Conservation (phyloP, 179 eudicot genomes). For the Gypsophila paniculata region DNA sequence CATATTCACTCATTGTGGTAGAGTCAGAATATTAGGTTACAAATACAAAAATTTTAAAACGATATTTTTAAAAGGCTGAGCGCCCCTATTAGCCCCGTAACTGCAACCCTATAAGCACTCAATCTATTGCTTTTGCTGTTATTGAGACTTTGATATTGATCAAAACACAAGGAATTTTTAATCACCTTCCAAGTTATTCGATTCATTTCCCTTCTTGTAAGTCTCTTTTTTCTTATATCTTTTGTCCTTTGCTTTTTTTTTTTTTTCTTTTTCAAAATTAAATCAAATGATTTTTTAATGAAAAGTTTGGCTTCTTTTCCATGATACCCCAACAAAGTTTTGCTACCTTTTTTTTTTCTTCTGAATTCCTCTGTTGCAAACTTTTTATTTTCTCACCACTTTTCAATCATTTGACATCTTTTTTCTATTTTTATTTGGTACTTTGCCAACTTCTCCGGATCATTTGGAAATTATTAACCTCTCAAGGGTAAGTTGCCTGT, state of each 20-base stretch:
- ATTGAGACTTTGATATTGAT: conserved; percentile 15
- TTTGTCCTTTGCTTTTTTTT: conserved; percentile 9
- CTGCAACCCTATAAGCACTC: conserved; percentile 8
- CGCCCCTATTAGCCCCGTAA: too few species aligned
- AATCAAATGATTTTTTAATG: not conserved
- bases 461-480: conserved; percentile 15
- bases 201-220: conserved; percentile 56
- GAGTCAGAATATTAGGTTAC: too few species aligned
- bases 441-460: too few species aligned
- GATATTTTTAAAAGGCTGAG: too few species aligned
- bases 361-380: conserved; percentile 10
- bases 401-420: conserved; percentile 14
- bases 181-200: conserved; percentile 51
- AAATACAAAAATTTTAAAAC: too few species aligned
- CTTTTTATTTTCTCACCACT: conserved; percentile 17
- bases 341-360: conserved; percentile 18
- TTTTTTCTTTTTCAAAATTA: not conserved
- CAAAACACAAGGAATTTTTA: conserved; percentile 20
- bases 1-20: too few species aligned
- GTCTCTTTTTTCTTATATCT: conserved; percentile 31
- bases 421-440: conserved; percentile 25
- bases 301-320: conserved; percentile 8
- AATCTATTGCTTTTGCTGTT: conserved; percentile 5
- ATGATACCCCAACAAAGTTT: not conserved
- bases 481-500: conserved; percentile 20